Percentiles rank a stretch among this genome's conserved stretches.
These are phyloP conservation scores for Cladosporium phlei DNA, from an alignment of 2,329 filamentous ascomycete genomes.

Conservation along the genomic window DNA sequence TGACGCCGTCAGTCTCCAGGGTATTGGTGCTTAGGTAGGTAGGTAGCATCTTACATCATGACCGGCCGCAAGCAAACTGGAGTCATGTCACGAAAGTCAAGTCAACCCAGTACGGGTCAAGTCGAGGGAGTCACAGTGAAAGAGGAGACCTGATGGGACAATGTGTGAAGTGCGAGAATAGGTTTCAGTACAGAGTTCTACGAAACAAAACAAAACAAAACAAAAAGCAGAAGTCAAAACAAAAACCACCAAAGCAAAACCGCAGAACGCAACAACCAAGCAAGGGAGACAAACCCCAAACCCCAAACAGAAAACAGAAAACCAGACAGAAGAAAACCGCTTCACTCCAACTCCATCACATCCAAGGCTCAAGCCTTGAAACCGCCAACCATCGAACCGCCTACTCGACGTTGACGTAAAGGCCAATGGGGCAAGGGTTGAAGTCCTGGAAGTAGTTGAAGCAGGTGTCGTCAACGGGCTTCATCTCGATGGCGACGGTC, in stretches of 20 bases:
- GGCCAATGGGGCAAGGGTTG: conserved; percentile 38
- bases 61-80: too few relatives aligned
- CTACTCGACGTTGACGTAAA: conserved; percentile 2
- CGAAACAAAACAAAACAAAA: not conserved
- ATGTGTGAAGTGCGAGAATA: not conserved
- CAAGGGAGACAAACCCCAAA: not conserved
- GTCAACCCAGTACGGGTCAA: too few relatives aligned
- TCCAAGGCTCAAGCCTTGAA: conserved; percentile 1
- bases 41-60: too few relatives aligned
- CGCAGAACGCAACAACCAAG: not conserved
- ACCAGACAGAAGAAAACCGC: too few relatives aligned
- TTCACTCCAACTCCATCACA: not conserved
- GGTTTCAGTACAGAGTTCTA: not conserved
- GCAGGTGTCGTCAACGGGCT: conserved; percentile 45
- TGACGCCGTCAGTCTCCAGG: too few relatives aligned
- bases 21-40: too few relatives aligned
- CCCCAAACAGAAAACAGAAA: not conserved
- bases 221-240: not conserved
- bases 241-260: not conserved
- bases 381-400: not conserved
- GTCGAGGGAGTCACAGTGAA: too few relatives aligned
- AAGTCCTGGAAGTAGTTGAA: conserved; percentile 63
- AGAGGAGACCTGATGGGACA: too few relatives aligned
- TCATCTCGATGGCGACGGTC: conserved; percentile 51
- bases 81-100: too few relatives aligned